phyloP scores from a whole-genome alignment of 129 eudicot species.

The Erigeron canadensis region DNA sequence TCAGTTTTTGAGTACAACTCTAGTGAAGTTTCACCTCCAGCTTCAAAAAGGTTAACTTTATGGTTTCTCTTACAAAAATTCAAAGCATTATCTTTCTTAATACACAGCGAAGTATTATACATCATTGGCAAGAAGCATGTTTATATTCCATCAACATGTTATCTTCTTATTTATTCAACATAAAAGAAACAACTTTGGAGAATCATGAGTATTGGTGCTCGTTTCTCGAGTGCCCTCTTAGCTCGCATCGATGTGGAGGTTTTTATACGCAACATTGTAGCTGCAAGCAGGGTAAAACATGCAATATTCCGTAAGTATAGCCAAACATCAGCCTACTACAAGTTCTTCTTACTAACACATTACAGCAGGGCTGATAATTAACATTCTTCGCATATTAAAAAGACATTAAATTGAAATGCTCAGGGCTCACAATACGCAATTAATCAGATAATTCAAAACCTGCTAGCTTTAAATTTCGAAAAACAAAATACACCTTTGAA shows the following conservation, averaged over 20 bases:
- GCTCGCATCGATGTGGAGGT: slow-evolving; percentile 75
- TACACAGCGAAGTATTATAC: not conserved
- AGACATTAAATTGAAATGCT: no score
- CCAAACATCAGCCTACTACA: no score
- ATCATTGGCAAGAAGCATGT: not conserved
- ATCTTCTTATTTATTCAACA: not conserved
- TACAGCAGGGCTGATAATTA: no score
- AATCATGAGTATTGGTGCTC: slow-evolving; percentile 84
- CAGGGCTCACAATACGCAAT: no score
- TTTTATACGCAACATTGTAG: slow-evolving; percentile 62
- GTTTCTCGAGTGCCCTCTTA: slow-evolving; percentile 77
- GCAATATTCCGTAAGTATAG: not conserved
- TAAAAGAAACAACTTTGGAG: not conserved
- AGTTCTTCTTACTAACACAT: no score
- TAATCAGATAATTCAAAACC: no score
- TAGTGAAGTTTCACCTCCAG: slow-evolving; percentile 83
- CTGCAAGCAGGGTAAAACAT: slow-evolving; percentile 20
- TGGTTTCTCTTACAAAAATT: slow-evolving; percentile 74
- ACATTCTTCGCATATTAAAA: no score
- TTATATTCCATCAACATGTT: not conserved
- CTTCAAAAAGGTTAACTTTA: slow-evolving; percentile 82
- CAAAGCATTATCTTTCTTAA: slow-evolving; percentile 69
- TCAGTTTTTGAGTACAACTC: slow-evolving; percentile 95
- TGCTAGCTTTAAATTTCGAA: no score
- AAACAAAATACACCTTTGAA: no score